Evolutionary conservation across 1,284 basidiomycete species (phyloP).

Genomic region (Leccinum colubrinum): DNA sequence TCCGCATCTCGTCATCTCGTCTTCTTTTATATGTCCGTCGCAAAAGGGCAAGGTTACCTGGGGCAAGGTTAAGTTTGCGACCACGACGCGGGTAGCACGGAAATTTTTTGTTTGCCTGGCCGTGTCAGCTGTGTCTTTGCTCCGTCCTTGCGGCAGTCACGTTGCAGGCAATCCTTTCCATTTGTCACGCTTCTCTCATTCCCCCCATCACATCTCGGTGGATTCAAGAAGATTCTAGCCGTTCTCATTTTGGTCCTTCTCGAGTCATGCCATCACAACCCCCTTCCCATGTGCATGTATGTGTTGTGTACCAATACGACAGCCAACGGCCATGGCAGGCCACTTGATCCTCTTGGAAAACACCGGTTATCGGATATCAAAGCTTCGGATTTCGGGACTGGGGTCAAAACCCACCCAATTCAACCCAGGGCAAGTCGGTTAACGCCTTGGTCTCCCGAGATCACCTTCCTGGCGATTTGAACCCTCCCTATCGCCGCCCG

Average conservation of each 20-base stretch:
- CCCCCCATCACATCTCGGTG: constrained; percentile 9
- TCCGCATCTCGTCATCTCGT: constrained; percentile 16
- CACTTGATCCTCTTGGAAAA: constrained; percentile 16
- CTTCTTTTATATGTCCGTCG: constrained; percentile 7
- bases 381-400: constrained; percentile 8
- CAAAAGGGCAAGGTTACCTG: constrained; percentile 16
- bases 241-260: constrained; percentile 16
- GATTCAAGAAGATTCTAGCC: constrained; percentile 8
- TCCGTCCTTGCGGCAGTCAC: constrained; percentile 36
- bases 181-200: constrained; percentile 16
- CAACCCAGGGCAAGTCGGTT: constrained; percentile 1
- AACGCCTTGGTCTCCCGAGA: constrained; percentile 24
- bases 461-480: constrained; percentile 14
- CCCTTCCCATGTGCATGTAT: neutral
- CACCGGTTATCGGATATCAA: constrained; percentile 15
- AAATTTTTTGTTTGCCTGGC: constrained; percentile 29
- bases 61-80: constrained; percentile 33
- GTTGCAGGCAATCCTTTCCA: constrained; percentile 21
- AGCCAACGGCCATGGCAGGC: constrained; percentile 4
- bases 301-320: neutral
- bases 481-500: constrained; percentile 19
- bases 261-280: constrained; percentile 10
- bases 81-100: constrained; percentile 26
- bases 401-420: constrained; percentile 1
- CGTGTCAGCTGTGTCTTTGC: constrained; percentile 28